Evolutionary conservation across 371 early-diverging fungal genomes (phyloP), one percentile per base, ranked within the genome.

Genomic region (Circinella umbellata): DNA sequence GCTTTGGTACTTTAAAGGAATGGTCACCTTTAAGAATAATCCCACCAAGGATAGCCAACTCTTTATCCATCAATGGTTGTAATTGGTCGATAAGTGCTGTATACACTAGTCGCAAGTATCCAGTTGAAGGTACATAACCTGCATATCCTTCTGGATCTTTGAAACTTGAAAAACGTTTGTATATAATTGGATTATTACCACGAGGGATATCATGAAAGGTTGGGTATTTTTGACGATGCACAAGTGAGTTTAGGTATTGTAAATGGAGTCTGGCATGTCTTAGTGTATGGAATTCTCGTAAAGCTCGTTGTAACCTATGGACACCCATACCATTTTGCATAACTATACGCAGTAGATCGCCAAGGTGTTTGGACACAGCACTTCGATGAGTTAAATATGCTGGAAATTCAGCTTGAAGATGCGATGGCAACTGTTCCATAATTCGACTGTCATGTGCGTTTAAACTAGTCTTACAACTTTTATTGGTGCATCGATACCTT

Each of bases 341-440:
- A 11, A 20, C 55, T 15, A 65, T 64, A 39, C 72, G 65, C 8
- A 71, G 11, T n/a, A 75, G 27, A 36, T 72, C 66, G 2, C 61
- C 69, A 37, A 72, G 14, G 27, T 14, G 9, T 53, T 72, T 69
- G 14, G 75, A 72, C 35, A 75, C 47, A 13, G 67, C 76, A 38
- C 69, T 35, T 68, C 63, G 66, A 46, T 75, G 70, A 3, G 76
- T 69, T 9, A 75, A 48, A 5, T 71, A 49, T 18, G 66, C 70
- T 27, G 76, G 72, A 59, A 75, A 75, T 59, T 72, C 72, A 3
- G 69, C 35, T 54, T 63, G 67, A 4, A 67, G 54, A 39, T 67
- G 60, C 17, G 34, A 38, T 14, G 76, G 68, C 9, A 72, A 39
- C 14, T 74, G 69, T 14, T 59, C n/a, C 11, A 72, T 46, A 0